Evolutionary conservation across 257 asterid species (phyloP), one percentile per base, ranked within the genome.

Genomic region (Eucommia ulmoides): DNA sequence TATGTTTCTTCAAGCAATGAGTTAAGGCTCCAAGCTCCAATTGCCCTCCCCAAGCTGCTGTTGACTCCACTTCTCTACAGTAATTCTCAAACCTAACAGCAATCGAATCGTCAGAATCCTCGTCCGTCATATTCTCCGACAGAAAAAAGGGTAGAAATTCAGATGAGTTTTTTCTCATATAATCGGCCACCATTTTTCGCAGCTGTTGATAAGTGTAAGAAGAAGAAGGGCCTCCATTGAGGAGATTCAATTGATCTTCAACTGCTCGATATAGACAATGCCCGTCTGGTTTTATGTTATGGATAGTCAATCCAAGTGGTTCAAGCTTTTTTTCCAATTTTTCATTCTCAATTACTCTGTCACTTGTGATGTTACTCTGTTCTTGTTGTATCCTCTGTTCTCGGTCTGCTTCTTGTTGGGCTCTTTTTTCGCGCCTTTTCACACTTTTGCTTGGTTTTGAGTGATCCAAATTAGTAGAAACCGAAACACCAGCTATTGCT

Each of bases 1-100:
- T 75, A 51, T 79, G 95, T 63, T 81, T 80, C 88, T 81, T 86
- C 65, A 91, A 69, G 74, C 94, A 70, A 61, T 86, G 96, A 51
- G 94, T 78, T 49, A 91, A 65, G 45, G 96, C 98, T 61, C 84
- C 94, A 8, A 91, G 92, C 70, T 91, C 99, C 50, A 91, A 62
- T 55, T 91, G 99, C 33, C 99, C 99, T 3, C 96, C 99, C 99
- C 99, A 91, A 2, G 87, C 88, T 7, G 99, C 95, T 0, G 94
- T 86, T 10, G 85, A 79, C 62, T 86, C 96, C 38, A 91, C 74
- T 56, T 91, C 95, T 61, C 57, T 63, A 61, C 96, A 91, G 69
- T 91, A 83, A 50, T 56, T 74, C 69, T 91, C 99, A 33, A 91
- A 91, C 65, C 76, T 79, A 53, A 72, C 87, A 19, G 62, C 41